Base-by-base conservation (phyloP, 148 eudicot genomes). In the Diospyros kaki region DNA sequence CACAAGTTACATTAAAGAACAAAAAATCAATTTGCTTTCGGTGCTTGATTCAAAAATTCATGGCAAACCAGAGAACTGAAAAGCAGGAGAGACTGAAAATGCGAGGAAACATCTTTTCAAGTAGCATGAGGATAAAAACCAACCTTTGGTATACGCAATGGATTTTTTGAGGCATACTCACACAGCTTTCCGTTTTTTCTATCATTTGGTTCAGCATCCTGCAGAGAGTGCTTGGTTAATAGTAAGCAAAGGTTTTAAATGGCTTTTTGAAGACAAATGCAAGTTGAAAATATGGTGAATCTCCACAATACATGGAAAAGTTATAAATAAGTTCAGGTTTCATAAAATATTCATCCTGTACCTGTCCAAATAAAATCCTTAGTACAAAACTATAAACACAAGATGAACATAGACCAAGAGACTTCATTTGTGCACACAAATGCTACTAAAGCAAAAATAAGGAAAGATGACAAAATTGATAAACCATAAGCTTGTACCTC, bases 161-260 rank as follows among this genome's bases (percentile, higher is more conserved):
- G 90, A 71, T 93, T 93, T 83, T 85, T 93, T 56, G 85, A 81
- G 67, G 92, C 96, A 78, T 93, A 93, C 58, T 93, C 98, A 76
- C 98, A 90, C 44, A 93, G 89, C 86, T 90, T 93, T 68, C 87
- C 96, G 80, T 87, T 90, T 83, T 89, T 93, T 65, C 96, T 84
- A 58, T 90, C 98, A 89, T 93, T 90, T 72, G 90, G 93, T 81
- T 86, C 90, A 79, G 85, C 86, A 78, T 93, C 91, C 98, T 93
- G 82, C 68, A 66, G 81, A 84, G 43, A 52, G 55, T 67, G 63
- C 62, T 64, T 44, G 28, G 54, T 67, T 46, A 66, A 15, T 40
- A 40, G n/a, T 41, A 42, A 1, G 1, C 18, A 51, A 38, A 62
- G 14, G 15, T 64, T 39, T 42, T 13, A 14, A 55, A 42, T 17